These are phyloP conservation scores for Gyrodon lividus DNA, from an alignment of 768 basidiomycete species.

Conservation along the genomic window DNA sequence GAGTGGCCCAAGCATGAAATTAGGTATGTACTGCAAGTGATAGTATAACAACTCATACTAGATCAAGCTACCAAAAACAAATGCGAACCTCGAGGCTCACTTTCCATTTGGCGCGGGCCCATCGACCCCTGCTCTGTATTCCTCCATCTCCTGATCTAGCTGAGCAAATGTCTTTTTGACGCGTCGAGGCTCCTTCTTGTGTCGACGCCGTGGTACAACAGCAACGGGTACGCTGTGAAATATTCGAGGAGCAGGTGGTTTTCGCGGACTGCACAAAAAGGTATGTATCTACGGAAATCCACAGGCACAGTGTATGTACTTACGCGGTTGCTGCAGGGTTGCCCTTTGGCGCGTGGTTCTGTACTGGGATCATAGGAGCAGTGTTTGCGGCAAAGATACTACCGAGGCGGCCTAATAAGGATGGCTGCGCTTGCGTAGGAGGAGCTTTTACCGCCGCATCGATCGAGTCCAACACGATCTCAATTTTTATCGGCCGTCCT, in stretches of 20 bases:
- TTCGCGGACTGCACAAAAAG: constrained; percentile 18
- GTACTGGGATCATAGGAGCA: constrained; percentile 3
- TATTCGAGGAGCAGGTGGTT: constrained; percentile 9
- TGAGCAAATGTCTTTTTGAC: constrained; percentile 66
- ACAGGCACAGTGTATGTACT: not conserved
- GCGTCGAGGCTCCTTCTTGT: constrained; percentile 74
- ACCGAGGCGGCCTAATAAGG: constrained; percentile 40
- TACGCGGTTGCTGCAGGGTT: constrained; percentile 7
- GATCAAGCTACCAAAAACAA: not conserved
- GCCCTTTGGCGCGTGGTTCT: constrained; percentile 19
- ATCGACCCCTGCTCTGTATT: constrained; percentile 53
- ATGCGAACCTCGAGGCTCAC: not conserved
- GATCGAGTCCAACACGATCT: constrained; percentile 55
- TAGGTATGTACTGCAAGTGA: not conserved
- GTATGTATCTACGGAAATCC: not conserved
- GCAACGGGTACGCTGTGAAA: constrained; percentile 23
- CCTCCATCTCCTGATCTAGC: constrained; percentile 80
- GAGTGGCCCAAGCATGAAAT: not conserved
- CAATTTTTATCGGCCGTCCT: constrained; percentile 69
- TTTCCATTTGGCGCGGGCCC: constrained; percentile 13
- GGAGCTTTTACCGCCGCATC: constrained; percentile 17
- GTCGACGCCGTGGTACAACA: constrained; percentile 40
- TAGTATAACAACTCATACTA: not conserved
- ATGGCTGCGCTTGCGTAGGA: constrained; percentile 32
- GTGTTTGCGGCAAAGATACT: constrained; percentile 6